A percentile compares a stretch with the other conserved stretches of the same genome.
These are phyloP conservation scores for Pseudozyma sp. DNA, from an alignment of 1,284 basidiomycete genomes.

Conservation along the genomic window DNA sequence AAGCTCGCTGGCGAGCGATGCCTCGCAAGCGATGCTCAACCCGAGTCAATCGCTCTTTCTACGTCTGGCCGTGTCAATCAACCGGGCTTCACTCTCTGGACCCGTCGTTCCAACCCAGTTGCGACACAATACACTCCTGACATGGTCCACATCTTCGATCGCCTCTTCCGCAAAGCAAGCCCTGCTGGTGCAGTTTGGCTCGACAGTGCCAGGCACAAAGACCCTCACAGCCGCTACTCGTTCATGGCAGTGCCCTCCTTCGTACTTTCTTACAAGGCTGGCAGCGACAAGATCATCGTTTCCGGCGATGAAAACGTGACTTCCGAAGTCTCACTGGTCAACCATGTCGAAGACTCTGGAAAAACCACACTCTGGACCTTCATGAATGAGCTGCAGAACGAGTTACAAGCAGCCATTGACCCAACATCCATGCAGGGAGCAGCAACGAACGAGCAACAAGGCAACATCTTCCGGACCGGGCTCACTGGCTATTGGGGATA, in stretches of 20 bases:
- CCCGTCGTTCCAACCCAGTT: constrained; percentile 15
- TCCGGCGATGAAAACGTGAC: constrained; percentile 14
- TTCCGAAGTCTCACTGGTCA: neutral
- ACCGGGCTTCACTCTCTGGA: constrained; percentile 8
- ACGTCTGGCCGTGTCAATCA: no score
- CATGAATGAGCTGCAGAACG: constrained; percentile 53
- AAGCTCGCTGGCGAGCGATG: constrained; percentile 35
- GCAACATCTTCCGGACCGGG: constrained; percentile 70
- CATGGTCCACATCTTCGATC: constrained; percentile 70
- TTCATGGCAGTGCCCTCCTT: constrained; percentile 64
- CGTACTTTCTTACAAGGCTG: constrained; percentile 53
- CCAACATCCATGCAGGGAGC: neutral
- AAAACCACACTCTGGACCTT: constrained; percentile 56
- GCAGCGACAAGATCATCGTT: constrained; percentile 10
- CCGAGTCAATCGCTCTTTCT: neutral
- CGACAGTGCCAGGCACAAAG: constrained; percentile 69
- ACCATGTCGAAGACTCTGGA: neutral
- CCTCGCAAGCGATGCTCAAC: constrained; percentile 13
- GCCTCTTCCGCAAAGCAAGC: constrained; percentile 58
- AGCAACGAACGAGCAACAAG: constrained; percentile 14
- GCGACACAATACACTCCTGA: constrained; percentile 34
- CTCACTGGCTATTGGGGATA: constrained; percentile 74
- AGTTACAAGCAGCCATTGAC: constrained; percentile 31
- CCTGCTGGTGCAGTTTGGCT: constrained; percentile 72
- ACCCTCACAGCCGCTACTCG: constrained; percentile 53